Percentiles rank a stretch among this genome's conserved stretches.
phyloP scores from a whole-genome alignment of 148 eudicot species.

The Agrostemma githago region DNA sequence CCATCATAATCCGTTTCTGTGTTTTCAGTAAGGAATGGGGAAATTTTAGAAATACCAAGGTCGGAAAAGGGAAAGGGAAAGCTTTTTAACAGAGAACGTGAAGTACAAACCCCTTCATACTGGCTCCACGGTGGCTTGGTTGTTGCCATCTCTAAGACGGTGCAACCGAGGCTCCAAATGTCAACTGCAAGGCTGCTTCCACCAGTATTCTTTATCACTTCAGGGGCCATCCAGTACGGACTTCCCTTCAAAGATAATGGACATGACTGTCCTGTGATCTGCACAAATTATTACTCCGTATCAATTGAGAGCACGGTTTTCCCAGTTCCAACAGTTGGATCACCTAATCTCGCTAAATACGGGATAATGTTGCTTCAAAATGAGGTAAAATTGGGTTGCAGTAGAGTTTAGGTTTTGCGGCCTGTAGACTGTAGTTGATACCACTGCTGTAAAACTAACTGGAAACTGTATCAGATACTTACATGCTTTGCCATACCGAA shows the following conservation, averaged over 20 bases:
- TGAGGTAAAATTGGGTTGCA: background rate
- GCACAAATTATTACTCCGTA: slow-evolving; percentile 21
- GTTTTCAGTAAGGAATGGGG: background rate
- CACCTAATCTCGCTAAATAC: background rate
- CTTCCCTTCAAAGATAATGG: slow-evolving; percentile 92
- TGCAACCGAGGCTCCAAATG: slow-evolving; percentile 97
- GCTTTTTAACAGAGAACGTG: background rate
- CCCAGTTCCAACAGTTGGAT: background rate
- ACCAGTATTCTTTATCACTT: slow-evolving; percentile 75
- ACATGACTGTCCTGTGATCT: slow-evolving; percentile 91
- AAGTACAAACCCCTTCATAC: slow-evolving; percentile 84
- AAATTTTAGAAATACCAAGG: background rate
- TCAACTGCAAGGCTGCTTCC: slow-evolving; percentile 84
- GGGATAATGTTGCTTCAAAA: background rate
- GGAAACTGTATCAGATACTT: slow-evolving; percentile 32
- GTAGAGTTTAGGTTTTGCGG: background rate
- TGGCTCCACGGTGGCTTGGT: slow-evolving; percentile 98
- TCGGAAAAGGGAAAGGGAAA: background rate
- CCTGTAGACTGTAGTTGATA: background rate
- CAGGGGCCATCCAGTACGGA: slow-evolving; percentile 99
- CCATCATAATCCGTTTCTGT: background rate
- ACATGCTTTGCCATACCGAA: slow-evolving; percentile 99
- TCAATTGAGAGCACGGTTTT: background rate
- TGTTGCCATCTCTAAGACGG: slow-evolving; percentile 91
- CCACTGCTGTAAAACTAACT: background rate